Evolutionary conservation across 2,329 filamentous ascomycete species (phyloP), one percentile per base, ranked within the genome.

Genomic region (Xylariaceae sp.): DNA sequence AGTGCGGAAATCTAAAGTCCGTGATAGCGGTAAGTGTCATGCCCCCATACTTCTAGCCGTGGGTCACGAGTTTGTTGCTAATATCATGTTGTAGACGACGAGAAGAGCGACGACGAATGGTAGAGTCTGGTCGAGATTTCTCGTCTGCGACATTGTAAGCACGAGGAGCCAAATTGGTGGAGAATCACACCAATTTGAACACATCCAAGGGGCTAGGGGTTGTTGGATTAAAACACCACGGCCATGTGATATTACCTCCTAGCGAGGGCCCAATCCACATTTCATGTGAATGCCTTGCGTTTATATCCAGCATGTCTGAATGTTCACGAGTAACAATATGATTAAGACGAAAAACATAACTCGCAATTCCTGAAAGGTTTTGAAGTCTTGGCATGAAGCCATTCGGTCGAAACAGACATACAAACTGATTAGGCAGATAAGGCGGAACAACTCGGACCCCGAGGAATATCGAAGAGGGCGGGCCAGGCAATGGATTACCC

Each of bases 1-100:
- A 67, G 88, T 89, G 74, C 81, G 92, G 71, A 96, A 96, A 77
- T 84, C 90, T 72, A 96, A 95, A 78, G 92, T 96, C 69, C 89
- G 89, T 74, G 87, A 89, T 70, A 95, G 89, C 78, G 92, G 92
- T 96, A 83, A 84, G 89, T 86, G 53, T 54, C 47, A 48, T 26
- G 16, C 8, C 47, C 48, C 16, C 7, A 64, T 21, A 18, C 43
- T 18, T 22, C n/a, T 19, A 9, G 39, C 34, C 9, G 1, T 26
- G n/a, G 5, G 30, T 6, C 3, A 13, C 16, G 15, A 16, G 13
- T 43, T 34, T 10, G 6, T 47, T 57, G 53, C 59, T 59, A 42
- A 55, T 47, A 44, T 12, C 19, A 3, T 48, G 7, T 55, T 47
- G 32, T 61, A 91, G 88, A 92, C 74, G 87, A 91, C 62, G 87